Percentiles rank a stretch among this genome's conserved stretches.
Evolutionary conservation across 495 filamentous ascomycete species (phyloP).

Genomic region (Pseudevernia furfuracea): DNA sequence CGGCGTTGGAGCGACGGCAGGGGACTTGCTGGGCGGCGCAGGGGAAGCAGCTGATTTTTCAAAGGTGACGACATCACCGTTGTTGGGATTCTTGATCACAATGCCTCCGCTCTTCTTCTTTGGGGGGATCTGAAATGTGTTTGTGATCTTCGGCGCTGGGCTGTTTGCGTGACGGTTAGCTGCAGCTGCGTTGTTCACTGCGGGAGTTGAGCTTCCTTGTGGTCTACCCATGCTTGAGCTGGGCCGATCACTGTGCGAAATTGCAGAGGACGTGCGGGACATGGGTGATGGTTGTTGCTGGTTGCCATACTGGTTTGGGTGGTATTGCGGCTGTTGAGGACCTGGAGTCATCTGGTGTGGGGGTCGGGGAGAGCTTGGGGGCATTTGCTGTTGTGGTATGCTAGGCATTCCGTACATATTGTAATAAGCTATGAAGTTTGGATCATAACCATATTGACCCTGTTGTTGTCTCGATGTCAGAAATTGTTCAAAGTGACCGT

Average conservation of each 20-base stretch:
- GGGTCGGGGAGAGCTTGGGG: constrained; percentile 44
- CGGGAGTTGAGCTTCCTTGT: constrained; percentile 50
- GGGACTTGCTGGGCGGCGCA: constrained; percentile 45
- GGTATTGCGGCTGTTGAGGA: constrained; percentile 41
- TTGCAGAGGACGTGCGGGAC: constrained; percentile 76
- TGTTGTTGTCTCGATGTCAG: constrained; percentile 60
- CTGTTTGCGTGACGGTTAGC: constrained; percentile 43
- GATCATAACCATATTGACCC: constrained; percentile 43
- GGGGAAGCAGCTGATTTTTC: constrained; percentile 50
- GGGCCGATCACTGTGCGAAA: constrained; percentile 65
- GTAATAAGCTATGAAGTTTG: constrained; percentile 42
- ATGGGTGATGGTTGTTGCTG: constrained; percentile 56
- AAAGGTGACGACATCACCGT: constrained; percentile 55
- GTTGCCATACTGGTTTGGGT: constrained; percentile 43
- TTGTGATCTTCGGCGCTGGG: constrained; percentile 37
- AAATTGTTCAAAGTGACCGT: constrained; percentile 62
- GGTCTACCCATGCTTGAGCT: constrained; percentile 69
- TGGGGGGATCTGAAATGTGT: constrained; percentile 45
- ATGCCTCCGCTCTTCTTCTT: constrained; percentile 61
- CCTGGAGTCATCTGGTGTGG: constrained; percentile 47
- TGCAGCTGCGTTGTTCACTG: constrained; percentile 51
- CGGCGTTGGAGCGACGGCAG: constrained; percentile 52
- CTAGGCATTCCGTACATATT: not conserved
- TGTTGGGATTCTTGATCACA: constrained; percentile 69
- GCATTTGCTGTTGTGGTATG: constrained; percentile 33